phyloP scores from a whole-genome alignment of 257 asterid genomes.

The Cruciata laevipes region DNA sequence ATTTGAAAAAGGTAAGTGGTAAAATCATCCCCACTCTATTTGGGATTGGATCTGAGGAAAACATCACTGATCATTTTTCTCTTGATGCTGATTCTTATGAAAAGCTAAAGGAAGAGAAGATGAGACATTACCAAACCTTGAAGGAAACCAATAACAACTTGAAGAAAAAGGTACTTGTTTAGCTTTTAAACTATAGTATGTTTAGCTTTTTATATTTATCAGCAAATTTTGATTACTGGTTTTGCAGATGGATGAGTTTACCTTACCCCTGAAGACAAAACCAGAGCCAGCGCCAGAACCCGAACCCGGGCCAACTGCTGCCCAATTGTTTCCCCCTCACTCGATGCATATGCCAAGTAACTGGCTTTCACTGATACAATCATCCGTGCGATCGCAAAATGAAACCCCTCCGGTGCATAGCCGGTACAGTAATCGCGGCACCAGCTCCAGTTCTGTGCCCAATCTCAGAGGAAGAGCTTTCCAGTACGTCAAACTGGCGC shows the following conservation, averaged over 20 bases:
- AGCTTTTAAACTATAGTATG: too few relatives aligned
- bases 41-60: background rate
- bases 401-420: slow-evolving; percentile 16
- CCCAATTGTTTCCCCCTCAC: slow-evolving; percentile 15
- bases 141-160: background rate
- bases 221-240: background rate
- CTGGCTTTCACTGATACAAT: slow-evolving; percentile 41
- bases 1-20: slow-evolving; percentile 43
- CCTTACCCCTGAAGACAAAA: background rate
- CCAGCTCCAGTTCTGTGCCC: background rate
- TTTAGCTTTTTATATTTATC: too few relatives aligned
- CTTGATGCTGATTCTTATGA: background rate
- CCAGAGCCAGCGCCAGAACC: background rate
- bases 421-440: slow-evolving; percentile 25
- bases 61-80: background rate
- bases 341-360: slow-evolving; percentile 28
- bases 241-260: slow-evolving; percentile 35
- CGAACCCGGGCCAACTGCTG: slow-evolving; percentile 1
- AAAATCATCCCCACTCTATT: background rate
- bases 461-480: slow-evolving; percentile 25
- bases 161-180: background rate
- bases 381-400: slow-evolving; percentile 18
- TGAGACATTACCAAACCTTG: background rate
- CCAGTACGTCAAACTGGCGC: slow-evolving; percentile 40
- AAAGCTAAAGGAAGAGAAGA: background rate